Evolutionary conservation across 352 stramenopile species (phyloP), one percentile per base, ranked within the genome.

Genomic region (Pythium phragmiticola): DNA sequence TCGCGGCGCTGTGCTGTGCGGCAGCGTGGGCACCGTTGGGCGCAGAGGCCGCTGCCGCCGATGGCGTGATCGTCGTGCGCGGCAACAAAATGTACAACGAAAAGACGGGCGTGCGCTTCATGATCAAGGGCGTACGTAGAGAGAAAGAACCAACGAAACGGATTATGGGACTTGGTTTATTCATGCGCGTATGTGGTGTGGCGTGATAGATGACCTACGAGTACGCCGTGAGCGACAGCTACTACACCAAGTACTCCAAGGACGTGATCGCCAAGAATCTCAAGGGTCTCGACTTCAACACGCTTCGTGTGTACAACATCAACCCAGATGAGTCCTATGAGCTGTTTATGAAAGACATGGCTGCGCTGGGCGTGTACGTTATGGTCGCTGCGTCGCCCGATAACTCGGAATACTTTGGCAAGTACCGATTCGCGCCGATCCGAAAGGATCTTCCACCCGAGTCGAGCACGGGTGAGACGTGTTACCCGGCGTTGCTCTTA

Each of bases 21-120:
- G 59, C 43, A 5, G 30, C 53, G n/a, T 47, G n/a, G 50, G 54
- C 53, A 34, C 33, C 56, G 11, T 7, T 33, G 13, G 2, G 19
- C n/a, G 36, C 19, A 2, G 47, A 60, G n/a, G 51, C 51, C 14
- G 55, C 33, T 3, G 55, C 39, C 13, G 63, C 28, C 11, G 45
- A 60, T 30, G 77, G 77, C 52, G 77, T 84, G 54, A 78, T 63
- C 46, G 57, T 95, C 54, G 61, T 95, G 63, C 84, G 85, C 49
- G 87, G 87, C 53, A 93, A 92, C 81, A 93, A 95, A 63, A 82
- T 95, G 71, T 95, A 90, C 73, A 89, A 95, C 63, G 69, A 71
- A 33, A 89, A 89, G 19, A 82, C 84, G 13, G 78, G 80, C 66
- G 82, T 93, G 62, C 87, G 87, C 43, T 95, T 95, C 65, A 86